Percentiles rank a stretch among this genome's conserved stretches.
Conservation (phyloP, 768 basidiomycete genomes). For the Mycena olivaceomarginata region DNA sequence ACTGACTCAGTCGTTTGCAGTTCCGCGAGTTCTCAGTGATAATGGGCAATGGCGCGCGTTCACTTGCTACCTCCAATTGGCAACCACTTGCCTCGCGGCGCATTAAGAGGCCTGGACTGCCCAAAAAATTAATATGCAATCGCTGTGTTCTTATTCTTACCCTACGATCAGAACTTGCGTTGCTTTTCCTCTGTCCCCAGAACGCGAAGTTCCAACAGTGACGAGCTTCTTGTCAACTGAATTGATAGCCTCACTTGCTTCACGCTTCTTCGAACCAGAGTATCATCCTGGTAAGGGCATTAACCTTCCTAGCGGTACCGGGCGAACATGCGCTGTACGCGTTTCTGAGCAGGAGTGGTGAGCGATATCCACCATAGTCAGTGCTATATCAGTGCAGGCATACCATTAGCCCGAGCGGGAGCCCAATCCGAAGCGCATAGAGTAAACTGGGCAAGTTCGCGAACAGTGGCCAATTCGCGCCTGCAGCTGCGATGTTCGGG, state of each 20-base stretch:
- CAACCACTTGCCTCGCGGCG: background rate
- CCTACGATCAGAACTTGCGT: background rate
- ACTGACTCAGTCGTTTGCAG: no score
- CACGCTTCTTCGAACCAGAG: background rate
- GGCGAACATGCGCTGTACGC: background rate
- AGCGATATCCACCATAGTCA: no score
- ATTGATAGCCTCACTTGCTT: background rate
- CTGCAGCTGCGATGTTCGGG: background rate
- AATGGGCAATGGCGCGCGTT: no score
- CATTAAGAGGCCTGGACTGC: background rate
- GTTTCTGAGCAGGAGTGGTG: background rate
- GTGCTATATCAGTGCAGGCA: no score
- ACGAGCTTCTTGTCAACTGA: background rate
- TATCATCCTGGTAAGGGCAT: background rate
- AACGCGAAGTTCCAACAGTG: no score
- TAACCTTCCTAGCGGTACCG: background rate
- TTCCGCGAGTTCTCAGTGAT: no score
- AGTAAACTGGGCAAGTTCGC: no score
- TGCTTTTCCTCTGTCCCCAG: background rate
- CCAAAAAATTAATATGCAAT: background rate
- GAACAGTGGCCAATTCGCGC: no score
- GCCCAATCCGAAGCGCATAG: no score
- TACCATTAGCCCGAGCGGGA: no score
- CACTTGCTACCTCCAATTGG: background rate
- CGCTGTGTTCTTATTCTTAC: background rate